Evolutionary conservation across 805 yeast species (phyloP), one percentile per base, ranked within the genome.

Genomic region (Wickerhamiella dianesei): DNA sequence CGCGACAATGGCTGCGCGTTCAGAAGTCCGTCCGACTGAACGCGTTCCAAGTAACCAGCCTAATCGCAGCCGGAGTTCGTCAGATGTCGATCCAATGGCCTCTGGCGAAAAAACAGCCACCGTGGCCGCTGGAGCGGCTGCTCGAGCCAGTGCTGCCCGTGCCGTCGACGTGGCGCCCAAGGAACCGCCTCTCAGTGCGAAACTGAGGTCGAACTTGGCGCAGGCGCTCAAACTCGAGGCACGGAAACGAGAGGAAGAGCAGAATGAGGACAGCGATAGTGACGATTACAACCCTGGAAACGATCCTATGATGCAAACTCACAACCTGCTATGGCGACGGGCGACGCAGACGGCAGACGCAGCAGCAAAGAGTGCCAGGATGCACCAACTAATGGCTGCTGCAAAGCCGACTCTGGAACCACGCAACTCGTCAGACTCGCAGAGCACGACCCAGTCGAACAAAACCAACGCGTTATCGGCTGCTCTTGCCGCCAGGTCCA

Each of bases 91-190:
- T n/a, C n/a, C n/a, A n/a, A n/a, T n/a, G n/a, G n/a, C n/a, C n/a
- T n/a, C n/a, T n/a, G n/a, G n/a, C n/a, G n/a, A n/a, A n/a, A n/a
- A n/a, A 25, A 12, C 9, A 6, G 32, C 32, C 12, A 12, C 32
- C 12, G 32, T 25, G 6, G 32, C 32, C 32, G 54, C 54, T 9
- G 49, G 47, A 13, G 57, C 57, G 3, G 58, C 58, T 2, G 57
- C 57, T 6, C 44, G 53, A 2, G 52, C 56, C 2, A 53, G 56
- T 37, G 32, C 45, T 8, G 25, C 50, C 16, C 17, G 37, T 35
- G 49, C 56, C 3, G 36, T 47, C 17, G 37, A 37, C 4, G 50
- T 54, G 2, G 52, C 44, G 18, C 58, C 58, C 6, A 6, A 12
- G 32, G 32, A 25, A 25, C 32, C 32, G 12, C 32, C 32, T 6